A percentile compares a stretch with the other conserved stretches of the same genome.
Evolutionary conservation across 106 monocot genomes (phyloP).

Genomic region (Platanthera guangdongensis): DNA sequence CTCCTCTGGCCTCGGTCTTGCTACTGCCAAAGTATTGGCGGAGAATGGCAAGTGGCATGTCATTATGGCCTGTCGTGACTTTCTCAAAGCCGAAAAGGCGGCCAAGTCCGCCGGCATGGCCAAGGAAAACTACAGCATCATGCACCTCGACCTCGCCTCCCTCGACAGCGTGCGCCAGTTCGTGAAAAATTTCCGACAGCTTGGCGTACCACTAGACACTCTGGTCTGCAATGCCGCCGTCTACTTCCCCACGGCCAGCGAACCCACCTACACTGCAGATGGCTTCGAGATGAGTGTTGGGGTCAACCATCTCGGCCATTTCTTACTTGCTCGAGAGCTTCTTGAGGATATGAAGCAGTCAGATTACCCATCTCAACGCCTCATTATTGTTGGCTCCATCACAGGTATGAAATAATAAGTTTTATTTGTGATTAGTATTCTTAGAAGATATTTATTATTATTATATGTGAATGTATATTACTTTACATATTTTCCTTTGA

Average conservation of each 20-base stretch:
- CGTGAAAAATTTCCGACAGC: constrained; percentile 38
- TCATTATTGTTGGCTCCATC: constrained; percentile 93
- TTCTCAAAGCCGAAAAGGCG: constrained; percentile 85
- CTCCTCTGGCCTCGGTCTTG: constrained; percentile 89
- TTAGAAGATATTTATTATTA: constrained; percentile 1
- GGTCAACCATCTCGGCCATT: constrained; percentile 87
- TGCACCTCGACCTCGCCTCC: constrained; percentile 96
- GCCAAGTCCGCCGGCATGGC: constrained; percentile 82
- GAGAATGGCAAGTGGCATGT: constrained; percentile 88
- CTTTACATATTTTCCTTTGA: neutral
- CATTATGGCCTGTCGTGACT: constrained; percentile 94
- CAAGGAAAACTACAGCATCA: constrained; percentile 69
- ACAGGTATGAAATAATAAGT: constrained; percentile 37
- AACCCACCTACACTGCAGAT: constrained; percentile 83
- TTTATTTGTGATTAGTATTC: neutral
- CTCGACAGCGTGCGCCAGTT: constrained; percentile 90
- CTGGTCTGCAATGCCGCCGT: constrained; percentile 93
- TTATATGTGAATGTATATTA: neutral
- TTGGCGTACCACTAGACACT: constrained; percentile 53
- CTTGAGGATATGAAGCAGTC: constrained; percentile 57
- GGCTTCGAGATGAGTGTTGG: constrained; percentile 96
- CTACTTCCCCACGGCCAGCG: constrained; percentile 71
- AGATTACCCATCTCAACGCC: constrained; percentile 70
- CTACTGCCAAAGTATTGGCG: constrained; percentile 78
- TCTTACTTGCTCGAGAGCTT: constrained; percentile 63